These are phyloP conservation scores for Lentinula edodes DNA, from an alignment of 768 basidiomycete genomes.

Conservation along the genomic window DNA sequence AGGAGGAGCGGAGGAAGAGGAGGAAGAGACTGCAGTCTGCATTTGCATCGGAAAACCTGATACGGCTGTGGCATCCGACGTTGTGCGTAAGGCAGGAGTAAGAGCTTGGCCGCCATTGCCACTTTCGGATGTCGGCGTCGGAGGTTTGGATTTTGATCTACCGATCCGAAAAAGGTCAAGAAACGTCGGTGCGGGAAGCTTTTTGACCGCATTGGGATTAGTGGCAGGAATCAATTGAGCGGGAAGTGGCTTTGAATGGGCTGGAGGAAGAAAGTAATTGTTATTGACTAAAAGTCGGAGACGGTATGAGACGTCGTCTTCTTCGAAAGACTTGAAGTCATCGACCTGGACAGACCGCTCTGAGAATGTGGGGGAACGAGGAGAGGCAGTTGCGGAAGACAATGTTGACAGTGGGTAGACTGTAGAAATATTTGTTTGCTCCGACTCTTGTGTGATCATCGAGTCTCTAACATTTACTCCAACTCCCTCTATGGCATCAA, in stretches of 20 bases:
- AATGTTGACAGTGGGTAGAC: constrained; percentile 73
- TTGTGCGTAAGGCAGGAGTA: constrained; percentile 52
- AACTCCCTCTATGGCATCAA: constrained; percentile 18
- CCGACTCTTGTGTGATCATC: constrained; percentile 37
- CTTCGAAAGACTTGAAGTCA: constrained; percentile 47
- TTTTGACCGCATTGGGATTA: constrained; percentile 36
- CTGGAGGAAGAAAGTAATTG: constrained; percentile 85
- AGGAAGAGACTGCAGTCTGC: constrained; percentile 28
- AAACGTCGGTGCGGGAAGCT: constrained; percentile 47
- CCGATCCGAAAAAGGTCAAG: constrained; percentile 69
- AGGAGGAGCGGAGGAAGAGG: constrained; percentile 31
- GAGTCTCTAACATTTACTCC: constrained; percentile 46
- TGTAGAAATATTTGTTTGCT: constrained; percentile 52
- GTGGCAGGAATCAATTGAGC: constrained; percentile 48
- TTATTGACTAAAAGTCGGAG: constrained; percentile 81
- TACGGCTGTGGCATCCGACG: constrained; percentile 56
- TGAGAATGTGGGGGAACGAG: constrained; percentile 56
- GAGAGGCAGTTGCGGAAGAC: constrained; percentile 61
- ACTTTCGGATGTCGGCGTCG: constrained; percentile 34
- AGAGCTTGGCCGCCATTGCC: constrained; percentile 29
- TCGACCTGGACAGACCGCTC: constrained; percentile 36
- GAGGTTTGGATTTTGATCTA: constrained; percentile 60
- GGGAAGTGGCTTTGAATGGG: constrained; percentile 75
- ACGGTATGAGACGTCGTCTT: constrained; percentile 82
- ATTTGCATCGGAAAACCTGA: constrained; percentile 30